Conservation (phyloP, 345 rosid genomes). For the Citrus cavaleriei region DNA sequence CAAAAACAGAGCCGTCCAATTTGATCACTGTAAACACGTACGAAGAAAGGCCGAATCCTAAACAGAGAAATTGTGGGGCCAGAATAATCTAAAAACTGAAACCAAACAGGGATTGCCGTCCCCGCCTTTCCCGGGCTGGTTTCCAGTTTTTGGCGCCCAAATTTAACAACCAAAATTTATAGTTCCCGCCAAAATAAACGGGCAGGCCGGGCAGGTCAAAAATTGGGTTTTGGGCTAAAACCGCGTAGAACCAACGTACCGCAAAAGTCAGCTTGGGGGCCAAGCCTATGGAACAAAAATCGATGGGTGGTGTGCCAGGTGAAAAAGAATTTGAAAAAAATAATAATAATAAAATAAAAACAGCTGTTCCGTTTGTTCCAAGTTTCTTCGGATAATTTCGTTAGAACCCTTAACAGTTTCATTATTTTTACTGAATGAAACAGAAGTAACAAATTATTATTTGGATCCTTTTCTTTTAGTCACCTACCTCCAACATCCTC, state of each 20-base stretch:
- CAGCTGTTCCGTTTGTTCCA: too few relatives aligned
- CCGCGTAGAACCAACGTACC: slow-evolving; percentile 13
- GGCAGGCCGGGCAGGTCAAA: slow-evolving; percentile 30
- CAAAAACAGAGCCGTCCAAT: too few relatives aligned
- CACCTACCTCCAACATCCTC: too few relatives aligned
- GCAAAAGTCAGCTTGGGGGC: slow-evolving; percentile 18
- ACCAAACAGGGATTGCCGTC: not conserved
- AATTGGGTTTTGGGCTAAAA: slow-evolving; percentile 10
- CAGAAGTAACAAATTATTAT: too few relatives aligned
- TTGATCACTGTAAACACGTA: not conserved
- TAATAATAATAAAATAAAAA: too few relatives aligned
- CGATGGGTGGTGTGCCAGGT: slow-evolving; percentile 19
- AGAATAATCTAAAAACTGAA: not conserved
- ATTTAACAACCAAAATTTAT: not conserved
- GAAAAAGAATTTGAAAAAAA: too few relatives aligned
- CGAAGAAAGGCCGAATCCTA: not conserved
- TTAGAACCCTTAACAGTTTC: not conserved
- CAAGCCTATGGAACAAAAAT: slow-evolving; percentile 15
- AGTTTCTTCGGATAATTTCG: not conserved
- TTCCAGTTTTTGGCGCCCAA: slow-evolving; percentile 24
- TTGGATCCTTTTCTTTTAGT: not conserved
- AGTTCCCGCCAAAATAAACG: slow-evolving; percentile 33
- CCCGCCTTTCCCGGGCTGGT: slow-evolving; percentile 26
- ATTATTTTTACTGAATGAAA: too few relatives aligned
- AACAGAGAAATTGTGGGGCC: not conserved